Evolutionary conservation across 2,329 filamentous ascomycete genomes (phyloP).

Genomic region (Chaetomium olivaceum): DNA sequence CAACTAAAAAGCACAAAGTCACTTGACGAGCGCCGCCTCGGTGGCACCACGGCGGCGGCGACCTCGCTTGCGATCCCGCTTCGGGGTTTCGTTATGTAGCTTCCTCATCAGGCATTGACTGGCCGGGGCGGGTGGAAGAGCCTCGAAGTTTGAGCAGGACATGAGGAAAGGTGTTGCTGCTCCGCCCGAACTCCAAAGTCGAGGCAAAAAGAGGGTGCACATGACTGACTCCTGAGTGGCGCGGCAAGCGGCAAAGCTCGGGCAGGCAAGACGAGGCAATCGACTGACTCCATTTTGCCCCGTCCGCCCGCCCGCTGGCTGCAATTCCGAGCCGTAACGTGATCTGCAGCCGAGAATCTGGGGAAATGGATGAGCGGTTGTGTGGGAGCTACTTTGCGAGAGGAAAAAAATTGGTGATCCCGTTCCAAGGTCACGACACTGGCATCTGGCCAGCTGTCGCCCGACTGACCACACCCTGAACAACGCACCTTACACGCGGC

Average conservation of each 20-base stretch:
- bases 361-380: constrained; percentile 20
- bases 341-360: constrained; percentile 26
- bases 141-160: neutral
- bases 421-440: constrained; percentile 19
- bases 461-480: constrained; percentile 20
- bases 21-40: constrained; percentile 21
- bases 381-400: neutral
- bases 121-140: neutral
- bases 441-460: constrained; percentile 7
- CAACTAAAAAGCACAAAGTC: constrained; percentile 8
- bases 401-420: constrained; percentile 18
- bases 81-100: constrained; percentile 14
- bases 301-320: neutral
- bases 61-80: neutral
- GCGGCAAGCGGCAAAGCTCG: constrained; percentile 12
- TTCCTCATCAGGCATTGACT: constrained; percentile 28
- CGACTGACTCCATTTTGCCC: constrained; percentile 5
- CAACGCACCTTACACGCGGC: constrained; percentile 27
- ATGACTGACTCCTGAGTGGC: constrained; percentile 10
- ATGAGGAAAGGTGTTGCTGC: neutral
- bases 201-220: constrained; percentile 14
- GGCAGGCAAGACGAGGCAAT: neutral
- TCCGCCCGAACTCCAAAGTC: neutral
- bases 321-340: constrained; percentile 3
- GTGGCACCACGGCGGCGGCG: constrained; percentile 11